These are phyloP conservation scores for Coprinellus micaceus DNA, from an alignment of 768 basidiomycete genomes.

Conservation along the genomic window DNA sequence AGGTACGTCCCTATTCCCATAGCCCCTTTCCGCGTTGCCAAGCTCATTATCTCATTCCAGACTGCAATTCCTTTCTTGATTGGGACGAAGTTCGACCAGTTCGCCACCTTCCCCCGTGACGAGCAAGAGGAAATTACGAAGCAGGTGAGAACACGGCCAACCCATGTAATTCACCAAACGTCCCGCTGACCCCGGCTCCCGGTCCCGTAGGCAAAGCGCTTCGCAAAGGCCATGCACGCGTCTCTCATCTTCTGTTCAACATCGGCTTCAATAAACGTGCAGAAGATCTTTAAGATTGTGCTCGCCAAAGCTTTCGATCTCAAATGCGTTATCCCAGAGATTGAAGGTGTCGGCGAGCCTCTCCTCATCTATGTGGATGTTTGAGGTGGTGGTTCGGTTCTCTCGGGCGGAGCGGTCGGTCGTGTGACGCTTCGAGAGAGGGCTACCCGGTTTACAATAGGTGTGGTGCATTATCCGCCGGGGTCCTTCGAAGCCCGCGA, in stretches of 20 bases:
- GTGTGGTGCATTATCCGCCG: too few relatives aligned
- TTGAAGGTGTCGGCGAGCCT: conserved; percentile 94
- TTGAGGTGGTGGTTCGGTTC: conserved; percentile 22
- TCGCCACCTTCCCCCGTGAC: conserved; percentile 91
- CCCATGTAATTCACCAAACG: neutral
- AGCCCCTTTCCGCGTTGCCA: neutral
- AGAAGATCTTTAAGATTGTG: conserved; percentile 99
- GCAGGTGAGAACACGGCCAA: conserved; percentile 52
- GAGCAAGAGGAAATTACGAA: conserved; percentile 99
- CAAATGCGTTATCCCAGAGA: conserved; percentile 98
- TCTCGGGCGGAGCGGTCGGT: neutral
- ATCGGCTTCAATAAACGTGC: conserved; percentile 97
- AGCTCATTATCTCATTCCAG: conserved; percentile 36
- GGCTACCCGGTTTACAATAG: neutral
- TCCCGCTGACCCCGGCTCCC: neutral
- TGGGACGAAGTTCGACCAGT: conserved; percentile 98
- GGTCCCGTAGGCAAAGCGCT: conserved; percentile 78
- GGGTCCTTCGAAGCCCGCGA: too few relatives aligned
- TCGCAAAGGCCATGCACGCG: conserved; percentile 98
- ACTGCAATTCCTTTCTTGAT: conserved; percentile 98
- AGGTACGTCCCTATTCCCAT: conserved; percentile 50
- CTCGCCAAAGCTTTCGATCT: conserved; percentile 96
- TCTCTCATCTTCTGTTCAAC: conserved; percentile 99
- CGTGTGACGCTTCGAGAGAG: neutral
- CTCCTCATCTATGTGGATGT: conserved; percentile 91